These are phyloP conservation scores for Phytophthora lateralis DNA, from an alignment of 352 stramenopile genomes.

Conservation along the genomic window DNA sequence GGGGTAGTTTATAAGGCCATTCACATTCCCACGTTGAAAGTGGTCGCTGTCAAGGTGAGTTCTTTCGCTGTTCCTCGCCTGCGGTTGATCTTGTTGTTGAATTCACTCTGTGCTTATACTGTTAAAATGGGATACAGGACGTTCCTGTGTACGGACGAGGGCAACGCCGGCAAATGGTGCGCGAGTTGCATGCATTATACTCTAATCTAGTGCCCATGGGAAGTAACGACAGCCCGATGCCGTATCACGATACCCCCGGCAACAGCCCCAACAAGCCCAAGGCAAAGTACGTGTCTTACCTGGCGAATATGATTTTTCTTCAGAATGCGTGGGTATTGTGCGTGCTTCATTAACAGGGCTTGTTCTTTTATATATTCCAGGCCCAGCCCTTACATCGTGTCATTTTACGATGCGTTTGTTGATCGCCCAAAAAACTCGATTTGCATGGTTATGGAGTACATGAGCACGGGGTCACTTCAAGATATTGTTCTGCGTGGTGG, in stretches of 20 bases:
- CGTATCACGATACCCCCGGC: slow-evolving; percentile 19
- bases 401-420: slow-evolving; percentile 93
- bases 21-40: slow-evolving; percentile 90
- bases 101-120: slow-evolving; percentile 7
- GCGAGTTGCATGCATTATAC: slow-evolving; percentile 90
- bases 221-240: slow-evolving; percentile 38
- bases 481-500: slow-evolving; percentile 87
- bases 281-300: slow-evolving; percentile 42
- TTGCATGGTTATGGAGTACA: slow-evolving; percentile 94
- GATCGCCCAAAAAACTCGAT: slow-evolving; percentile 89
- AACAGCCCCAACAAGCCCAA: slow-evolving; percentile 37
- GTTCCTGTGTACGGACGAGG: slow-evolving; percentile 85
- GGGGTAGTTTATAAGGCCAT: slow-evolving; percentile 91
- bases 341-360: background rate
- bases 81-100: slow-evolving; percentile 8
- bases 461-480: slow-evolving; percentile 91
- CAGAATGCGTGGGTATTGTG: background rate
- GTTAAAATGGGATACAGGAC: slow-evolving; percentile 43
- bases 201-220: slow-evolving; percentile 87
- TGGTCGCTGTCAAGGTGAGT: slow-evolving; percentile 88
- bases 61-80: background rate
- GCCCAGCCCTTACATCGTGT: slow-evolving; percentile 89
- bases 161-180: slow-evolving; percentile 90
- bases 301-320: background rate
- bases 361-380: slow-evolving; percentile 33